These are phyloP conservation scores for Aspergillus aculeatinus DNA, from an alignment of 2,329 filamentous ascomycete genomes.

Conservation along the genomic window DNA sequence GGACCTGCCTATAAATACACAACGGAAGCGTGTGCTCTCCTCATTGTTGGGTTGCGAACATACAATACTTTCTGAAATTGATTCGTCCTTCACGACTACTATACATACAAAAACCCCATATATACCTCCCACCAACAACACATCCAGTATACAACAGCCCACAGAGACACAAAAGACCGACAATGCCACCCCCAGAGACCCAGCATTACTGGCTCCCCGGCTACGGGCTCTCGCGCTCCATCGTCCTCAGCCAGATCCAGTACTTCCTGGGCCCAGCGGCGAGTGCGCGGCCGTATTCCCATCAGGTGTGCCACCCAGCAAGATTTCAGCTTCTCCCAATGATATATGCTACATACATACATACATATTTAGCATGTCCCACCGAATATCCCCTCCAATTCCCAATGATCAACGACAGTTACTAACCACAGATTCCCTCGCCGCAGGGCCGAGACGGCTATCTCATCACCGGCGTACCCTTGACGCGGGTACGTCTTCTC, in stretches of 20 bases:
- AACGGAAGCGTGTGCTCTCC: too few species aligned
- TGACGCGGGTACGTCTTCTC: constrained; percentile 44
- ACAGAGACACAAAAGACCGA: background rate
- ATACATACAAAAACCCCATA: background rate
- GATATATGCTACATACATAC: background rate
- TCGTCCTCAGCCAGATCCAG: constrained; percentile 50
- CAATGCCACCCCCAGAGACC: constrained; percentile 16
- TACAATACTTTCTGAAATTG: too few species aligned
- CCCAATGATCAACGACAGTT: too few species aligned
- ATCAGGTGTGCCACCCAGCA: constrained; percentile 39
- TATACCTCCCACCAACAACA: background rate
- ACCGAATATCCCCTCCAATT: too few species aligned
- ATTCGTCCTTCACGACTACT: background rate
- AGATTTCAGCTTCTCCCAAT: background rate
- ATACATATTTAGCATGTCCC: too few species aligned
- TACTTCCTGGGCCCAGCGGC: constrained; percentile 50
- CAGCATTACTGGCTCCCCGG: constrained; percentile 52
- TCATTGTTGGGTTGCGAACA: too few species aligned
- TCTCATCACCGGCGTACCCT: constrained; percentile 46
- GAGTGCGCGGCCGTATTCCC: constrained; percentile 48
- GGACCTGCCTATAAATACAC: too few species aligned
- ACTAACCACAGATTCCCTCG: too few species aligned
- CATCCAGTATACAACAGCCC: too few species aligned
- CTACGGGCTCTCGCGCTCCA: constrained; percentile 50
- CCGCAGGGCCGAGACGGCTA: constrained; percentile 50